Conservation (phyloP, 768 basidiomycete genomes). For the Russula abietina region DNA sequence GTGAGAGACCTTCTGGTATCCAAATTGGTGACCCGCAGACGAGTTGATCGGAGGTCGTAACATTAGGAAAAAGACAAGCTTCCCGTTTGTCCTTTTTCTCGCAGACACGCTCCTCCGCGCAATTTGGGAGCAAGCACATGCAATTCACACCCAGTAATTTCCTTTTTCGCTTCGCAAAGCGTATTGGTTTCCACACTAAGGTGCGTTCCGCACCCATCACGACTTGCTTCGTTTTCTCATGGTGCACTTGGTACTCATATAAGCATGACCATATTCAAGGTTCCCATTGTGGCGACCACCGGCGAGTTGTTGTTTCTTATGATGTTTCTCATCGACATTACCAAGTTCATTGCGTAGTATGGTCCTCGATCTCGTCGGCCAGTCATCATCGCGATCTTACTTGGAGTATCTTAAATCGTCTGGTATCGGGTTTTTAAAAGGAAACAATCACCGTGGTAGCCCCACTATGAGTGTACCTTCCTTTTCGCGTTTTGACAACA, state of each 20-base stretch:
- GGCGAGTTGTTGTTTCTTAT: conserved; percentile 32
- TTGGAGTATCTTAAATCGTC: not conserved
- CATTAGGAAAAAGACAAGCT: conserved; percentile 33
- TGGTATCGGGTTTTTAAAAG: conserved; percentile 57
- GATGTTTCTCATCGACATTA: conserved; percentile 45
- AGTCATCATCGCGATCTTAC: too few relatives aligned
- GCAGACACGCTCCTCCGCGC: conserved; percentile 48
- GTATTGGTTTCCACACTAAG: conserved; percentile 37
- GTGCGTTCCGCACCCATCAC: conserved; percentile 19
- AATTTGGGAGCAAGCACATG: conserved; percentile 69
- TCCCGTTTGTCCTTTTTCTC: not conserved
- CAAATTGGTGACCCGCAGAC: conserved; percentile 40
- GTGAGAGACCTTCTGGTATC: conserved; percentile 51
- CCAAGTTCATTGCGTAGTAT: conserved; percentile 45
- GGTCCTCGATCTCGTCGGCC: not conserved
- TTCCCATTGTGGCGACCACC: conserved; percentile 43
- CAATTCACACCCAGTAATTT: conserved; percentile 66
- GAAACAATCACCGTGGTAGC: too few relatives aligned
- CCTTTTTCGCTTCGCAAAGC: conserved; percentile 57
- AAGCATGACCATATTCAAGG: conserved; percentile 41
- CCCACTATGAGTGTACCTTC: too few relatives aligned
- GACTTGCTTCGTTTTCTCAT: not conserved
- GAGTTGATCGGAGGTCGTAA: conserved; percentile 23
- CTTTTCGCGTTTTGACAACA: conserved; percentile 50
- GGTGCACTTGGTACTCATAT: not conserved